Conservation (phyloP, 2,329 filamentous ascomycete genomes). For the Remersonia thermophila region DNA sequence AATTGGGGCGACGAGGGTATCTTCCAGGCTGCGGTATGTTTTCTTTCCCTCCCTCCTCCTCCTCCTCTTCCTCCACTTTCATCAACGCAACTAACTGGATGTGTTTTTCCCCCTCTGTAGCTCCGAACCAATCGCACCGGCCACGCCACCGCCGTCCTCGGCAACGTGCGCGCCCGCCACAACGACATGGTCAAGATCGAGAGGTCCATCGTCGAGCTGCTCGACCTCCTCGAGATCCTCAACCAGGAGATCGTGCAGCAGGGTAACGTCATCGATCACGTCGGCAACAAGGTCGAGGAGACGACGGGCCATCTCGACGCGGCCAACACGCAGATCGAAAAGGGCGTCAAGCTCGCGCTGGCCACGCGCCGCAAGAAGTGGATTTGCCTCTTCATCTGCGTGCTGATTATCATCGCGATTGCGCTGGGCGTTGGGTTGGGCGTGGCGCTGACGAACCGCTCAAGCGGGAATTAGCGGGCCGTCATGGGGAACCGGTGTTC, state of each 20-base stretch:
- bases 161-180: slow-evolving; percentile 69
- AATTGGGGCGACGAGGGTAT: slow-evolving; percentile 71
- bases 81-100: slow-evolving; percentile 1
- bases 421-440: slow-evolving; percentile 43
- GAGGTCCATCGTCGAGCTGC: slow-evolving; percentile 58
- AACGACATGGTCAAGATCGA: slow-evolving; percentile 75
- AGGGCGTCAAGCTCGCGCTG: slow-evolving; percentile 54
- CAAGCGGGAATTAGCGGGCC: too few relatives aligned
- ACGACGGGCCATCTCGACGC: slow-evolving; percentile 54
- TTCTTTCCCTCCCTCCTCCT: background rate
- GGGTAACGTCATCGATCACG: slow-evolving; percentile 47
- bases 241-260: slow-evolving; percentile 63
- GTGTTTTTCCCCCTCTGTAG: slow-evolving; percentile 36
- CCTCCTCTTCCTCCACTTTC: background rate
- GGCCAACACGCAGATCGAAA: slow-evolving; percentile 57
- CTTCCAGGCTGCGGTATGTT: slow-evolving; percentile 67
- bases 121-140: slow-evolving; percentile 63
- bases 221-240: slow-evolving; percentile 60
- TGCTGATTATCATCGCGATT: slow-evolving; percentile 45
- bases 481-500: too few relatives aligned
- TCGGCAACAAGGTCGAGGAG: slow-evolving; percentile 53
- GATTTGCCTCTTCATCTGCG: slow-evolving; percentile 56
- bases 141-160: slow-evolving; percentile 60
- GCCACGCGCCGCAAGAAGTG: slow-evolving; percentile 67
- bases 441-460: slow-evolving; percentile 25